Percentiles rank a stretch among this genome's conserved stretches.
phyloP scores from a whole-genome alignment of 768 basidiomycete species.

The Lactifluus piperatus region DNA sequence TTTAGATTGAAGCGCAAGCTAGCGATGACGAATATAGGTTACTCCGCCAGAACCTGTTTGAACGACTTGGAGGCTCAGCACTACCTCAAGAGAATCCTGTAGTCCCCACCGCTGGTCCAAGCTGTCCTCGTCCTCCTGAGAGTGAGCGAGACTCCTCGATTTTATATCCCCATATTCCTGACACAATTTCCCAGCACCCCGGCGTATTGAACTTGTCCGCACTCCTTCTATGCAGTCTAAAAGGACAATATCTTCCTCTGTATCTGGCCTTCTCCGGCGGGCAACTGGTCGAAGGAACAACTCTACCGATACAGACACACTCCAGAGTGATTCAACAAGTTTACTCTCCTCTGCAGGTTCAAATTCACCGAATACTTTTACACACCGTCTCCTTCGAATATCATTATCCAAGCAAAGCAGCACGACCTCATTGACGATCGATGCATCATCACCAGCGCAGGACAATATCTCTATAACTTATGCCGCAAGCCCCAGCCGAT shows the following conservation, averaged over 20 bases:
- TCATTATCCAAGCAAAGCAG: slow-evolving; percentile 42
- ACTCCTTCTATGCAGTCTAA: slow-evolving; percentile 30
- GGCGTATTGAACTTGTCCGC: slow-evolving; percentile 19
- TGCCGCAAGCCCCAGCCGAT: slow-evolving; percentile 23
- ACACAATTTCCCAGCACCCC: slow-evolving; percentile 21
- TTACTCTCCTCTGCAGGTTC: slow-evolving; percentile 25
- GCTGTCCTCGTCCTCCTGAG: slow-evolving; percentile 1
- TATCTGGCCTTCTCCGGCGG: slow-evolving; percentile 30
- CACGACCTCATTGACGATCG: slow-evolving; percentile 39
- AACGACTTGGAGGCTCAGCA: slow-evolving; percentile 54
- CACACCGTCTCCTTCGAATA: slow-evolving; percentile 25
- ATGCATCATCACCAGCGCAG: slow-evolving; percentile 34
- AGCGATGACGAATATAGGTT: slow-evolving; percentile 85
- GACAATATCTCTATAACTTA: slow-evolving; percentile 25
- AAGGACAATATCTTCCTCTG: slow-evolving; percentile 27
- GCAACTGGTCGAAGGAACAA: slow-evolving; percentile 26
- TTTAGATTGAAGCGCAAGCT: slow-evolving; percentile 7
- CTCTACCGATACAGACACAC: slow-evolving; percentile 20
- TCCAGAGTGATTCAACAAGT: slow-evolving; percentile 25
- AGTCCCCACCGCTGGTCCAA: slow-evolving; percentile 40
- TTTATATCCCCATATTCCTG: background rate
- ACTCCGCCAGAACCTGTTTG: slow-evolving; percentile 76
- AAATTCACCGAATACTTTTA: slow-evolving; percentile 18
- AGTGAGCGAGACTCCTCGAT: background rate
- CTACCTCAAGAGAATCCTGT: slow-evolving; percentile 57